A percentile compares a stretch with the other conserved stretches of the same genome.
phyloP scores from a whole-genome alignment of 2,329 filamentous ascomycete genomes.

The Aureobasidium melanogenum region DNA sequence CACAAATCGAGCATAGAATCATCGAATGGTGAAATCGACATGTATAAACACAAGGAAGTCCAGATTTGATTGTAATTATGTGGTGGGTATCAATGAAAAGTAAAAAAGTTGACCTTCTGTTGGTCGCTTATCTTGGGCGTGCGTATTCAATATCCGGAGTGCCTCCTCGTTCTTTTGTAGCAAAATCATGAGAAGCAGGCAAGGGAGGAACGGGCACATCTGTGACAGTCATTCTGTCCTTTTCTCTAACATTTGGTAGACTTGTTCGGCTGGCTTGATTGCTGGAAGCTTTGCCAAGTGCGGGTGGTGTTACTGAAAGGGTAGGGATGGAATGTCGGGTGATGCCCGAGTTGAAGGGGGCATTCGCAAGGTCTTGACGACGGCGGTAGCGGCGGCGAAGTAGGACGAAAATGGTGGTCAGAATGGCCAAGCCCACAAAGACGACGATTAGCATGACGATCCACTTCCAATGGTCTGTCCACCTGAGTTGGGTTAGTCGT shows the following conservation, averaged over 20 bases:
- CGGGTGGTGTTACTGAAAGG: constrained; percentile 5
- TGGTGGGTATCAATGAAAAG: neutral
- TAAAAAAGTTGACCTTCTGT: neutral
- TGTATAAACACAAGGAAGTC: neutral
- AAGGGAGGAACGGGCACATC: neutral
- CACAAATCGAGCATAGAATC: neutral
- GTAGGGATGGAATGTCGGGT: constrained; percentile 20
- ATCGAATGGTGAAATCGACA: neutral
- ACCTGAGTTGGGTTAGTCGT: constrained; percentile 39
- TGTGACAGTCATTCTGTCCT: constrained; percentile 5
- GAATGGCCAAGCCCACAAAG: constrained; percentile 55
- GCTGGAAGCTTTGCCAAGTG: neutral
- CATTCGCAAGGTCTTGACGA: constrained; percentile 46
- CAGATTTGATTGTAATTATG: neutral
- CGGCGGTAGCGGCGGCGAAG: constrained; percentile 66
- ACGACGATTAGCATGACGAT: constrained; percentile 72
- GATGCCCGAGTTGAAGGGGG: constrained; percentile 29
- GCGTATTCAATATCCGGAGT: neutral
- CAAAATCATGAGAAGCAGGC: neutral
- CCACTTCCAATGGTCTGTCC: constrained; percentile 66
- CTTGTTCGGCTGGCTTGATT: constrained; percentile 10
- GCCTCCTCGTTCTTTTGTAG: neutral
- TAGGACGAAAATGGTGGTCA: constrained; percentile 60
- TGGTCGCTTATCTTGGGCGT: neutral
- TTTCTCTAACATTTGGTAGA: constrained; percentile 12